phyloP scores from a whole-genome alignment of 192 early-diverging fungal species.

The Backusella liffmaniae region DNA sequence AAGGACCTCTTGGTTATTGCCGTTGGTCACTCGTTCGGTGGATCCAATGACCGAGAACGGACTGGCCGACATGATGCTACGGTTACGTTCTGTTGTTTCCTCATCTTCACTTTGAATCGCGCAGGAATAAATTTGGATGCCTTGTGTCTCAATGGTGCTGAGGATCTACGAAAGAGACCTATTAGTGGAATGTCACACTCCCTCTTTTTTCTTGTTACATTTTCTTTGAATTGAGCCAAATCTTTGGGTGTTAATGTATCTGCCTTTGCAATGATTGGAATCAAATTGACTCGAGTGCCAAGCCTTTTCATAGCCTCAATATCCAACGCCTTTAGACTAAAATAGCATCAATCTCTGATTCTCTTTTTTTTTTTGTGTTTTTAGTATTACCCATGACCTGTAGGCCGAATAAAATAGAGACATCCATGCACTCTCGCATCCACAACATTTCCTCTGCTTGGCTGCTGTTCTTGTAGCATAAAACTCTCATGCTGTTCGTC shows the following conservation, averaged over 20 bases:
- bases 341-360: neutral
- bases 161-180: slow-evolving; percentile 43
- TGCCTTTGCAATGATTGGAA: slow-evolving; percentile 90
- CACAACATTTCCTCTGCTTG: slow-evolving; percentile 76
- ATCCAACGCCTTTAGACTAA: slow-evolving; percentile 72
- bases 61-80: slow-evolving; percentile 82
- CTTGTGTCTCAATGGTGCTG: slow-evolving; percentile 76
- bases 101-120: slow-evolving; percentile 79
- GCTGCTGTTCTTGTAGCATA: slow-evolving; percentile 90
- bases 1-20: slow-evolving; percentile 80
- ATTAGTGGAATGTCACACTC: neutral
- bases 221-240: slow-evolving; percentile 79
- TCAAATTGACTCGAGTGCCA: slow-evolving; percentile 87
- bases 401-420: slow-evolving; percentile 97
- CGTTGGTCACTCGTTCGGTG: slow-evolving; percentile 74
- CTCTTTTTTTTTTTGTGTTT: neutral
- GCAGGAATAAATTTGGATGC: slow-evolving; percentile 81
- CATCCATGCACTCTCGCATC: slow-evolving; percentile 95
- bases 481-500: slow-evolving; percentile 93
- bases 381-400: slow-evolving; percentile 75
- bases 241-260: slow-evolving; percentile 87
- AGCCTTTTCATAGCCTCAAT: slow-evolving; percentile 94
- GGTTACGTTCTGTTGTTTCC: slow-evolving; percentile 71
- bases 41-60: slow-evolving; percentile 95
- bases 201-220: slow-evolving; percentile 38